These are phyloP conservation scores for Syncephalastrum racemosum DNA, from an alignment of 371 early-diverging fungal genomes.

Conservation along the genomic window DNA sequence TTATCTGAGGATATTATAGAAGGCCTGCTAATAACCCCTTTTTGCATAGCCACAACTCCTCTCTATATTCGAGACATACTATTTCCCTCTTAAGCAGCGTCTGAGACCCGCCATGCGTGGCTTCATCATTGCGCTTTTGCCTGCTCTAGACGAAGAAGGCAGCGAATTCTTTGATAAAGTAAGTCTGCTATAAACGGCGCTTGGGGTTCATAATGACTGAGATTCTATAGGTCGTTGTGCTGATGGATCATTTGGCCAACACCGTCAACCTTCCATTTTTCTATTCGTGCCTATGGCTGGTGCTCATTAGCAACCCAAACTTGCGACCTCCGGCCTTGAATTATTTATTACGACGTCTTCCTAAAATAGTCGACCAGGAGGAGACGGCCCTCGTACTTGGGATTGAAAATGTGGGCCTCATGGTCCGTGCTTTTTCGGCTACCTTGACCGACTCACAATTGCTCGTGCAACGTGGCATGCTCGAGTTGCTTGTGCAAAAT, in stretches of 20 bases:
- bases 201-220: too few species aligned
- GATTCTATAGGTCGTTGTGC: conserved; percentile 51
- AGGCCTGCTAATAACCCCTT: neutral
- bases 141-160: conserved; percentile 90
- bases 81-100: conserved; percentile 68
- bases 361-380: conserved; percentile 63
- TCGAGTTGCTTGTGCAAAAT: conserved; percentile 82
- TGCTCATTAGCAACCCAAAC: conserved; percentile 68
- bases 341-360: conserved; percentile 75
- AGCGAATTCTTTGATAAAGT: conserved; percentile 81
- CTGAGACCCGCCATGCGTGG: conserved; percentile 79
- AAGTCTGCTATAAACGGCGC: conserved; percentile 2
- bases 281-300: conserved; percentile 80
- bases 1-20: neutral
- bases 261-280: conserved; percentile 75
- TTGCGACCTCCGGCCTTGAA: conserved; percentile 75
- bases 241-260: conserved; percentile 70
- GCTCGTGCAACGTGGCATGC: conserved; percentile 82
- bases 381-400: conserved; percentile 73
- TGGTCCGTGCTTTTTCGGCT: conserved; percentile 77
- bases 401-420: conserved; percentile 63
- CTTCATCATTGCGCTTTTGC: conserved; percentile 80
- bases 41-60: conserved; percentile 72
- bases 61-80: conserved; percentile 70
- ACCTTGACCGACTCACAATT: conserved; percentile 70